phyloP scores from a whole-genome alignment of 495 filamentous ascomycete genomes.

The Penicillium cosmopolitanum region DNA sequence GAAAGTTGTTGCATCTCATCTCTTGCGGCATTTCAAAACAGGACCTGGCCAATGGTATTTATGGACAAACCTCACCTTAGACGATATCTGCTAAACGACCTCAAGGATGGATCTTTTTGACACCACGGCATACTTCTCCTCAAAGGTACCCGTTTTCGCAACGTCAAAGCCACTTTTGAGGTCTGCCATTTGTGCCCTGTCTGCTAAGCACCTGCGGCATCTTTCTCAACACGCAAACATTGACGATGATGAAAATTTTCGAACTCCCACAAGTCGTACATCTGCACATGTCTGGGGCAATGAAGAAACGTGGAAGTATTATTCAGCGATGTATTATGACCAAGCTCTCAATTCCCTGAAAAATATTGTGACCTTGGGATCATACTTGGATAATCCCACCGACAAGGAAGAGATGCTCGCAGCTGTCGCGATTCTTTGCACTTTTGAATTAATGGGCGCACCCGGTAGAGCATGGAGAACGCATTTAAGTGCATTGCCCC shows the following conservation, averaged over 20 bases:
- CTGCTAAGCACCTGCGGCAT: slow-evolving; percentile 24
- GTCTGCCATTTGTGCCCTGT: slow-evolving; percentile 26
- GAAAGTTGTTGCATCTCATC: slow-evolving; percentile 17
- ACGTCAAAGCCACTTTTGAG: slow-evolving; percentile 18
- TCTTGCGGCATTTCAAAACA: slow-evolving; percentile 25
- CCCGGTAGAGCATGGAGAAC: slow-evolving; percentile 28
- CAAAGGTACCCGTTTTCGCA: slow-evolving; percentile 25
- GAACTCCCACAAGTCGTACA: slow-evolving; percentile 1
- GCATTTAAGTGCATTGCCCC: slow-evolving; percentile 27
- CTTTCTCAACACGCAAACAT: slow-evolving; percentile 8
- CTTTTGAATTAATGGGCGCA: slow-evolving; percentile 28
- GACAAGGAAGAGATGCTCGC: slow-evolving; percentile 32
- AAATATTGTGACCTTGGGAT: slow-evolving; percentile 15
- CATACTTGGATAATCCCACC: slow-evolving; percentile 4
- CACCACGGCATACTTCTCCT: slow-evolving; percentile 25
- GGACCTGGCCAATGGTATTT: slow-evolving; percentile 25
- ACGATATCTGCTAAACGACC: not conserved
- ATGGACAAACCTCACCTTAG: not conserved
- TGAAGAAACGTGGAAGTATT: slow-evolving; percentile 26
- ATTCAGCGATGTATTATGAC: slow-evolving; percentile 26
- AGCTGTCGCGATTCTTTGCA: slow-evolving; percentile 28
- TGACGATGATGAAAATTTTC: not conserved
- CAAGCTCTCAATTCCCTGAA: slow-evolving; percentile 24
- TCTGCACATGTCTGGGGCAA: slow-evolving; percentile 5
- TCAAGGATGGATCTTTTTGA: slow-evolving; percentile 31